A percentile compares a stretch with the other conserved stretches of the same genome.
Conservation (phyloP, 352 stramenopile species). For the Pythium grandisporangium region DNA sequence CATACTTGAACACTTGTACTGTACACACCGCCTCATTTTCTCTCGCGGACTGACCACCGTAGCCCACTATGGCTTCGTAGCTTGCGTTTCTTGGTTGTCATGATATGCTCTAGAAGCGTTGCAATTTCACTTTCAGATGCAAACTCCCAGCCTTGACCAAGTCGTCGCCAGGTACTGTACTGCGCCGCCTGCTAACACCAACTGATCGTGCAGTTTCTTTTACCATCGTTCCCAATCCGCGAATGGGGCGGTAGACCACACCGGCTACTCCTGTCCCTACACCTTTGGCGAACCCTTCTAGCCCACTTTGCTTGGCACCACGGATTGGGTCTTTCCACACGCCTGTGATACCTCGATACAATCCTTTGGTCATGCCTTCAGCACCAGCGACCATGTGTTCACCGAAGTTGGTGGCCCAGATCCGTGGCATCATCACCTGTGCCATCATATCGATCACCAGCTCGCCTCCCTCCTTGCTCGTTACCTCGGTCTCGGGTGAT, state of each 20-base stretch:
- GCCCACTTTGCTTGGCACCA: constrained; percentile 55
- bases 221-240: constrained; percentile 65
- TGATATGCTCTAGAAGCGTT: constrained; percentile 62
- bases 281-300: constrained; percentile 69
- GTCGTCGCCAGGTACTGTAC: constrained; percentile 26
- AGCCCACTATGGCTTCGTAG: too few species aligned
- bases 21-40: too few species aligned
- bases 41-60: too few species aligned
- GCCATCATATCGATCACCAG: constrained; percentile 56
- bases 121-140: constrained; percentile 52
- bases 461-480: constrained; percentile 9
- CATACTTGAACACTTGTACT: too few species aligned
- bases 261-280: constrained; percentile 58
- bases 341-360: constrained; percentile 65
- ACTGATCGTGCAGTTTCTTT: constrained; percentile 67
- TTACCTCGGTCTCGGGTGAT: too few species aligned
- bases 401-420: constrained; percentile 70
- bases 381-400: constrained; percentile 74
- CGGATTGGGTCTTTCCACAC: constrained; percentile 77
- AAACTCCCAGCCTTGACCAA: constrained; percentile 45
- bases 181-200: constrained; percentile 41
- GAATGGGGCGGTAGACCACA: constrained; percentile 62
- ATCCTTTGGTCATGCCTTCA: constrained; percentile 53
- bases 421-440: constrained; percentile 42
- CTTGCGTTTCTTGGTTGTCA: too few species aligned